Evolutionary conservation across 495 filamentous ascomycete species (phyloP).

Genomic region (Ascodesmis nigricans): DNA sequence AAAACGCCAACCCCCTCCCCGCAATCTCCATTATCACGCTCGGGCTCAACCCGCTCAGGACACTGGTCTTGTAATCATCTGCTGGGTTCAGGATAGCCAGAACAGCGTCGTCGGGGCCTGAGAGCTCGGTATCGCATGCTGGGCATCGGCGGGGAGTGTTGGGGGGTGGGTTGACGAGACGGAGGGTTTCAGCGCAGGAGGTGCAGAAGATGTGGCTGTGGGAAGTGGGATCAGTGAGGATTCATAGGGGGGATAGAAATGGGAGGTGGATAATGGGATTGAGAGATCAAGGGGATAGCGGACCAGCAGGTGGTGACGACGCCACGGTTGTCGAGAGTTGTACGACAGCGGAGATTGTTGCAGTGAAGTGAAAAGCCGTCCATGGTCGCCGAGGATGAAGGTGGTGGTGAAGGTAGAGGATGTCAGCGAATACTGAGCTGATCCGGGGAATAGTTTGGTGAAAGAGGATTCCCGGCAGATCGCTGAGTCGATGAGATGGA

Average conservation of each 20-base stretch:
- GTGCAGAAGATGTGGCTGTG: conserved; percentile 70
- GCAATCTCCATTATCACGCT: conserved; percentile 79
- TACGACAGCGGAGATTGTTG: conserved; percentile 61
- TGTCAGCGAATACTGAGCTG: not conserved
- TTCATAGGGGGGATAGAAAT: too few relatives aligned
- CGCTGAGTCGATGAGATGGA: not conserved
- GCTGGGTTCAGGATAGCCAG: conserved; percentile 56
- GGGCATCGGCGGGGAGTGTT: conserved; percentile 43
- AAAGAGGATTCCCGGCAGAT: not conserved
- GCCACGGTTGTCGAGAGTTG: conserved; percentile 48
- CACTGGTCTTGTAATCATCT: conserved; percentile 85
- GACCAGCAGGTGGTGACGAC: conserved; percentile 86
- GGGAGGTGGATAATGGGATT: not conserved
- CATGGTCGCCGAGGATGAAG: conserved; percentile 4
- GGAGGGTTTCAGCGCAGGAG: conserved; percentile 44
- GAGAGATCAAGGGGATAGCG: conserved; percentile 5
- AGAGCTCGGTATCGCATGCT: conserved; percentile 50
- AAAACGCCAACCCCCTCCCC: conserved; percentile 62
- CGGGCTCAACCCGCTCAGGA: conserved; percentile 66
- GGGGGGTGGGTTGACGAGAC: conserved; percentile 36
- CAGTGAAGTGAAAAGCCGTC: conserved; percentile 37
- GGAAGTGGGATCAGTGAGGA: too few relatives aligned
- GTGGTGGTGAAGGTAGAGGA: not conserved
- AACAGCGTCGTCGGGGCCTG: conserved; percentile 57
- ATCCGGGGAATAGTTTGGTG: not conserved